phyloP scores from a whole-genome alignment of 108 stramenopile species.

The Parmales sp. region DNA sequence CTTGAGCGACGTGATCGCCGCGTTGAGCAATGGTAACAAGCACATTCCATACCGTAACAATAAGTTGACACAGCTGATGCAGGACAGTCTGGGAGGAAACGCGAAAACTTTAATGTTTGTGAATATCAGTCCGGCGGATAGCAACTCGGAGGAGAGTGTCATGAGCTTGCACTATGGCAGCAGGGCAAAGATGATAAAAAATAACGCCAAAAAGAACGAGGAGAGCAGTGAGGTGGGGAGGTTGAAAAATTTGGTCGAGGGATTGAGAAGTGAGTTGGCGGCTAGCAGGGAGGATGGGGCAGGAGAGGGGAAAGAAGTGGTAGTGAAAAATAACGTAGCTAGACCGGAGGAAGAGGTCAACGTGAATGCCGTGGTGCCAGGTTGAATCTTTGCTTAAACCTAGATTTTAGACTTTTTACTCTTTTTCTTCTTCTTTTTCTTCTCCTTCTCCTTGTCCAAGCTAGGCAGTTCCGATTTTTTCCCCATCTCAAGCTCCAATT shows the following conservation, averaged over 20 bases:
- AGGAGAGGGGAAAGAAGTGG: background rate
- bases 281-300: background rate
- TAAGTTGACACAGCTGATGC: constrained; percentile 48
- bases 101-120: constrained; percentile 47
- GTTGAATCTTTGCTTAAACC: background rate
- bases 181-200: constrained; percentile 44
- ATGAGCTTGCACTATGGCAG: constrained; percentile 24
- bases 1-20: constrained; percentile 25
- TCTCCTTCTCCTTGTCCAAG: background rate
- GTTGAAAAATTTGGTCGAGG: background rate
- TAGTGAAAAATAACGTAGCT: background rate
- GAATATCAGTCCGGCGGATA: constrained; percentile 33
- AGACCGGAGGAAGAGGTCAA: background rate
- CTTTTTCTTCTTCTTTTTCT: background rate
- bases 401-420: background rate
- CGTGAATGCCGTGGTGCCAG: background rate
- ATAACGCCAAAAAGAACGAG: too few species aligned
- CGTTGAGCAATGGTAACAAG: constrained; percentile 18
- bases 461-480: background rate
- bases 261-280: background rate
- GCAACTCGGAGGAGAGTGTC: constrained; percentile 36
- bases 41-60: constrained; percentile 48
- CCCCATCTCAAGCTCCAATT: background rate
- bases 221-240: too few species aligned
- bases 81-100: constrained; percentile 50